Conservation (phyloP, 2,329 filamentous ascomycete genomes). For the Colletotrichum paranaense region DNA sequence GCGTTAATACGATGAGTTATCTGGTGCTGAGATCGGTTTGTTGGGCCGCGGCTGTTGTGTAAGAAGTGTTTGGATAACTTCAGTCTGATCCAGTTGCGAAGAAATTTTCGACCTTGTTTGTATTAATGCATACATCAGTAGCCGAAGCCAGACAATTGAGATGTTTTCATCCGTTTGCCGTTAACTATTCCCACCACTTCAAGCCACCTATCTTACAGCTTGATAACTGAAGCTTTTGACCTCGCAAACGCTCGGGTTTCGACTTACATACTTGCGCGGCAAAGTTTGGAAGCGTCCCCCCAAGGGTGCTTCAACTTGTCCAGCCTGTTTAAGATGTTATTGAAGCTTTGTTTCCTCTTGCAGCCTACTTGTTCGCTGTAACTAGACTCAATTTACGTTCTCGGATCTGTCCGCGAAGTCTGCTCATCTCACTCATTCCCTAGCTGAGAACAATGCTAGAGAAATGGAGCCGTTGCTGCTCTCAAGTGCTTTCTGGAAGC, state of each 20-base stretch:
- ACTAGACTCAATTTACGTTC: too few species aligned
- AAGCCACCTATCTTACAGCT: background rate
- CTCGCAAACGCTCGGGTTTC: background rate
- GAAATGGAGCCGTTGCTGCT: too few species aligned
- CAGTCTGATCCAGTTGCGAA: background rate
- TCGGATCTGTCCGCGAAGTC: too few species aligned
- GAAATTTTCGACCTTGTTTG: background rate
- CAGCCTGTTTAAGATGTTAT: background rate
- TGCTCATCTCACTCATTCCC: too few species aligned
- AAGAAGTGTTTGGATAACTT: rapidly evolving
- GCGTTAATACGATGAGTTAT: background rate
- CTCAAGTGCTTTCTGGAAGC: too few species aligned
- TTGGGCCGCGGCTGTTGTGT: background rate
- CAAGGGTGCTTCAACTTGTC: background rate
- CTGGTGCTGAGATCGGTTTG: background rate
- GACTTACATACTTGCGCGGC: background rate
- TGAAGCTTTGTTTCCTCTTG: too few species aligned
- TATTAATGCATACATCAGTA: background rate
- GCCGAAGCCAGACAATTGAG: rapidly evolving
- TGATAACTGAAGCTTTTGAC: background rate
- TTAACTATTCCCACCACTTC: background rate
- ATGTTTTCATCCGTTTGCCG: background rate
- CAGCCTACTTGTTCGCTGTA: too few species aligned
- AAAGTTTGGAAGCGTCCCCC: background rate
- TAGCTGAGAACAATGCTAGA: too few species aligned